phyloP scores from a whole-genome alignment of 2,329 filamentous ascomycete genomes.

The Ophiostoma pallidulum region DNA sequence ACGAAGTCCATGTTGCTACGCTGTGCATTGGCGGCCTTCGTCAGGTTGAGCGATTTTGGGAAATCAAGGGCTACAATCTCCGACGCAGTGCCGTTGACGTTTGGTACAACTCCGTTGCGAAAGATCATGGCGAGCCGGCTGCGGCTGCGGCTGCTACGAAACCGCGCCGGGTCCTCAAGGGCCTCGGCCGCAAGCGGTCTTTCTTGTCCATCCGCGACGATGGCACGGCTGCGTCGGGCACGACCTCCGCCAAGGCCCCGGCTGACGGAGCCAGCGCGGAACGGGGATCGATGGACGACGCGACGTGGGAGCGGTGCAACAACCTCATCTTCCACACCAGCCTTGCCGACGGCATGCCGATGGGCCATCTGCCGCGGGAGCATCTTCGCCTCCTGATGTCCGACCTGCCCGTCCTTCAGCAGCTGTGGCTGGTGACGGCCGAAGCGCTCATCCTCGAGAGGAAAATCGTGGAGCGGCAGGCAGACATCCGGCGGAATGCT shows the following conservation, averaged over 20 bases:
- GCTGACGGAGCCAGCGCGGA: background rate
- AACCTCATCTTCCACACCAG: constrained; percentile 50
- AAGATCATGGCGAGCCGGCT: constrained; percentile 33
- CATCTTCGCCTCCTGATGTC: constrained; percentile 40
- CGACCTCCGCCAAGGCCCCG: background rate
- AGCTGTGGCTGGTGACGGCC: constrained; percentile 54
- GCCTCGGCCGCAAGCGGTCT: constrained; percentile 50
- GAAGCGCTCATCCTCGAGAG: constrained; percentile 53
- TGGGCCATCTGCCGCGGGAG: constrained; percentile 44
- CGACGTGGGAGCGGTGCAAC: constrained; percentile 18
- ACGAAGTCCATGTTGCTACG: constrained; percentile 53
- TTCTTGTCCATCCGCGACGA: constrained; percentile 27
- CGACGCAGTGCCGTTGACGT: constrained; percentile 49
- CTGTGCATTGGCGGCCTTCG: constrained; percentile 52
- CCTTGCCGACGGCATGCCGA: constrained; percentile 51
- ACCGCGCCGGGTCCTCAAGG: constrained; percentile 41
- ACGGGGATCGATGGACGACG: constrained; percentile 17
- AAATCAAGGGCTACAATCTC: constrained; percentile 56
- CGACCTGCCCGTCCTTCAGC: constrained; percentile 48
- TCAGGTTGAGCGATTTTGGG: constrained; percentile 55
- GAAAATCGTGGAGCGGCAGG: constrained; percentile 45
- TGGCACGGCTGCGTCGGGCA: constrained; percentile 5
- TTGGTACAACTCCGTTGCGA: constrained; percentile 47
- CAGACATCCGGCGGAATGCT: constrained; percentile 55
- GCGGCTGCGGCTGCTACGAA: too few relatives aligned